Conservation (phyloP, 306 rosid genomes). For the Gastrolobium villosum region DNA sequence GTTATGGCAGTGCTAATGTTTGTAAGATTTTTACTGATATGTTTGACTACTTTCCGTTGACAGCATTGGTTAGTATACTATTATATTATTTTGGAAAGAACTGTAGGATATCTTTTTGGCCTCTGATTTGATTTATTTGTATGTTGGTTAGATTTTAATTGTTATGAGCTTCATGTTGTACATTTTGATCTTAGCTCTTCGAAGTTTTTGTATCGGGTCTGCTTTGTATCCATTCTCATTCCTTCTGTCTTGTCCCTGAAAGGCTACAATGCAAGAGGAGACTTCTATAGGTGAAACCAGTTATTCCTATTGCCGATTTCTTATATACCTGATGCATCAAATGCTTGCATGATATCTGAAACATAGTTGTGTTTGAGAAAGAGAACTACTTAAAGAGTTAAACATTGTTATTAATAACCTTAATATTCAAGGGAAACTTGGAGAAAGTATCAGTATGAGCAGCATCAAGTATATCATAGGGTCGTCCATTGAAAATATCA, state of each 20-base stretch:
- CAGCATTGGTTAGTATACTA: constrained; percentile 86
- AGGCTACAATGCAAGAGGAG: constrained; percentile 54
- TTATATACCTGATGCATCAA: too few species aligned
- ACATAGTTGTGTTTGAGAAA: too few species aligned
- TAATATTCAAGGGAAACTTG: constrained; percentile 78
- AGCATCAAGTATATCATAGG: constrained; percentile 84
- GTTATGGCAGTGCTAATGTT: constrained; percentile 98
- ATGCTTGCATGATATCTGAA: too few species aligned
- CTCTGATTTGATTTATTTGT: constrained; percentile 24
- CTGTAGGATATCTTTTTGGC: neutral
- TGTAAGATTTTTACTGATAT: constrained; percentile 96
- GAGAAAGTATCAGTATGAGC: constrained; percentile 74
- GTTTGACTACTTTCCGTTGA: constrained; percentile 96
- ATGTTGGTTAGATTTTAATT: constrained; percentile 13
- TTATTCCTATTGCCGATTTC: too few species aligned
- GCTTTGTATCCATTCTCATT: constrained; percentile 88
- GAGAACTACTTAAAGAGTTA: too few species aligned
- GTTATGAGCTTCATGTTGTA: too few species aligned
- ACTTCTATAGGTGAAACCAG: too few species aligned
- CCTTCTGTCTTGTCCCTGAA: constrained; percentile 91
- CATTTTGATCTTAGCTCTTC: too few species aligned
- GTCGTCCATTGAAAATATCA: constrained; percentile 75
- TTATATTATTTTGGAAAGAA: constrained; percentile 18
- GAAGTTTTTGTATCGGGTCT: constrained; percentile 66
- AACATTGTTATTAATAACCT: constrained; percentile 53